A percentile compares a stretch with the other conserved stretches of the same genome.
Evolutionary conservation across 2,329 filamentous ascomycete species (phyloP).

Genomic region (Venturia effusa): DNA sequence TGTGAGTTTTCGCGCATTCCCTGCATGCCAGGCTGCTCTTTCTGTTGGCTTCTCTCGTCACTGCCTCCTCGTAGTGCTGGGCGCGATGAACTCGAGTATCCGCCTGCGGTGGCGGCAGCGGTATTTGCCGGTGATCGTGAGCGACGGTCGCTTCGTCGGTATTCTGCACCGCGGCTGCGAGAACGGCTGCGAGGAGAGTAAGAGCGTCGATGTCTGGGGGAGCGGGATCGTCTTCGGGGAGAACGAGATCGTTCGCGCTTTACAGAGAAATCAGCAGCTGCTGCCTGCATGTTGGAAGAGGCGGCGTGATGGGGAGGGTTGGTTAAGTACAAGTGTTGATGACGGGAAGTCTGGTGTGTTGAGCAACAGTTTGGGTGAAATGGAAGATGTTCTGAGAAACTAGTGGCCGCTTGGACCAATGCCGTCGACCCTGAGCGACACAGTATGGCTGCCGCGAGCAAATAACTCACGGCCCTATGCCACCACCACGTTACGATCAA

Average conservation of each 20-base stretch:
- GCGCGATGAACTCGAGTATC: slow-evolving; percentile 48
- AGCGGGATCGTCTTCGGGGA: slow-evolving; percentile 47
- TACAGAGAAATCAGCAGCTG: slow-evolving; percentile 5
- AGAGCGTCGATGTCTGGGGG: slow-evolving; percentile 44
- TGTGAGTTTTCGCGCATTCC: slow-evolving; percentile 89
- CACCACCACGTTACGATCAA: neutral
- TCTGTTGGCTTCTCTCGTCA: slow-evolving; percentile 68
- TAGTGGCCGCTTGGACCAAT: neutral
- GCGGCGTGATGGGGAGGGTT: neutral
- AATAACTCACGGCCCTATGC: neutral
- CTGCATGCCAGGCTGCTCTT: slow-evolving; percentile 90
- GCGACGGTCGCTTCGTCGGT: slow-evolving; percentile 35
- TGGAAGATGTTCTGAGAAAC: neutral
- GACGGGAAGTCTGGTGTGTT: neutral
- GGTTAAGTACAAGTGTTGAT: neutral
- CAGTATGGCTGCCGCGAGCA: too few relatives aligned
- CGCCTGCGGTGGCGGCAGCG: slow-evolving; percentile 54
- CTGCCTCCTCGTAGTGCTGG: slow-evolving; percentile 47
- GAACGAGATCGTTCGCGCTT: slow-evolving; percentile 32
- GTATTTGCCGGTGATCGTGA: slow-evolving; percentile 67
- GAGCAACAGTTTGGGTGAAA: neutral
- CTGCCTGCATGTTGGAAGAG: neutral
- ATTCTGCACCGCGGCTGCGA: slow-evolving; percentile 54
- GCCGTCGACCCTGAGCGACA: too few relatives aligned
- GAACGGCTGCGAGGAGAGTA: slow-evolving; percentile 59